phyloP scores from a whole-genome alignment of 306 rosid genomes.

The Sicyos baderoa region DNA sequence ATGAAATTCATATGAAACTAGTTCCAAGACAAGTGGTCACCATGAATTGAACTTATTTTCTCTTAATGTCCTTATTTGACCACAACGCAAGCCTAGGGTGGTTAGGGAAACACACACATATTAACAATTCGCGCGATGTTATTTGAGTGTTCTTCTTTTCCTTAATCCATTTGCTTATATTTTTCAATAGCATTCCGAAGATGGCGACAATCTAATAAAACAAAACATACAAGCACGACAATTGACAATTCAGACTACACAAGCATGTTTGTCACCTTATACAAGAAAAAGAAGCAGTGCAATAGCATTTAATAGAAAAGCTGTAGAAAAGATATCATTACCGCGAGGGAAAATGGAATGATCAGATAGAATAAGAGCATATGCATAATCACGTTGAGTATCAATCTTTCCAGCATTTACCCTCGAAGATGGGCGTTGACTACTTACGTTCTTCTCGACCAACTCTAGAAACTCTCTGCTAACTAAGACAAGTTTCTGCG shows the following conservation, averaged over 20 bases:
- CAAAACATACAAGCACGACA: too few relatives aligned
- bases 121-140: too few relatives aligned
- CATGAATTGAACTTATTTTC: too few relatives aligned
- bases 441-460: slow-evolving; percentile 38
- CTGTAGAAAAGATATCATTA: slow-evolving; percentile 25
- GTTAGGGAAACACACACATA: too few relatives aligned
- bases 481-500: slow-evolving; percentile 49
- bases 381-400: slow-evolving; percentile 42
- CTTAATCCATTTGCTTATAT: too few relatives aligned
- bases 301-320: not conserved
- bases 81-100: too few relatives aligned
- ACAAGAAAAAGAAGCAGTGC: not conserved
- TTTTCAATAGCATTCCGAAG: too few relatives aligned
- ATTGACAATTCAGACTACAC: not conserved
- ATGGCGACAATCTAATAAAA: too few relatives aligned
- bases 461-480: slow-evolving; percentile 55
- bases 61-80: too few relatives aligned
- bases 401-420: slow-evolving; percentile 66
- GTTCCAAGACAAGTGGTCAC: too few relatives aligned
- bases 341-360: slow-evolving; percentile 65
- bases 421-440: slow-evolving; percentile 75
- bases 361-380: slow-evolving; percentile 69
- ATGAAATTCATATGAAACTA: too few relatives aligned
- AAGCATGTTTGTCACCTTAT: not conserved
- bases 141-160: too few relatives aligned